phyloP scores from a whole-genome alignment of 805 yeast genomes.

The Saturnispora bothae region DNA sequence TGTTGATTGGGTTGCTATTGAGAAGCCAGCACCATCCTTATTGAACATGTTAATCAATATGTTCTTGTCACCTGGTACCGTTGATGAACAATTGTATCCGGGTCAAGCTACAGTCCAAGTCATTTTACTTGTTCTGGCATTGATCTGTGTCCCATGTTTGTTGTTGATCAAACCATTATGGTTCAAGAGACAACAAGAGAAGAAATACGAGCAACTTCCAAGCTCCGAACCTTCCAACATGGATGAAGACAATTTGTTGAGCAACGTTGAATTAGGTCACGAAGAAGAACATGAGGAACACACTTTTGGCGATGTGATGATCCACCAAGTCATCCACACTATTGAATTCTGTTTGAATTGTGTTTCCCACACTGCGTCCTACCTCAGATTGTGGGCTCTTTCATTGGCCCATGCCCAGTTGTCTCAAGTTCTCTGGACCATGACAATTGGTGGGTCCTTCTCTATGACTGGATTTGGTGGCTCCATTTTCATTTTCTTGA shows the following conservation, averaged over 20 bases:
- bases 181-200: constrained; percentile 34
- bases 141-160: constrained; percentile 68
- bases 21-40: constrained; percentile 58
- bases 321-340: constrained; percentile 72
- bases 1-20: constrained; percentile 56
- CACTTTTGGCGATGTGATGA: constrained; percentile 57
- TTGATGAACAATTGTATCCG: constrained; percentile 54
- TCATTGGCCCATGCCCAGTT: constrained; percentile 75
- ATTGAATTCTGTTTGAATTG: constrained; percentile 73
- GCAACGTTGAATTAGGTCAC: neutral
- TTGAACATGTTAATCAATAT: constrained; percentile 66
- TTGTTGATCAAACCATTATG: constrained; percentile 51
- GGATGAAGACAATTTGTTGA: neutral
- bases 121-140: constrained; percentile 44
- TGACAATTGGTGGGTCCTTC: constrained; percentile 46
- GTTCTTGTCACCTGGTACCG: constrained; percentile 64
- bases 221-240: neutral
- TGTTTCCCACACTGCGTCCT: constrained; percentile 73
- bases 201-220: neutral
- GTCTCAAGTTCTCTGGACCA: constrained; percentile 63
- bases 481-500: constrained; percentile 43
- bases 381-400: constrained; percentile 68
- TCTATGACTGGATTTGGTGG: constrained; percentile 45
- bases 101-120: constrained; percentile 58
- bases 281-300: constrained; percentile 34